A percentile compares a stretch with the other conserved stretches of the same genome.
Evolutionary conservation across 768 basidiomycete genomes (phyloP).

Genomic region (Mycena vulgaris): DNA sequence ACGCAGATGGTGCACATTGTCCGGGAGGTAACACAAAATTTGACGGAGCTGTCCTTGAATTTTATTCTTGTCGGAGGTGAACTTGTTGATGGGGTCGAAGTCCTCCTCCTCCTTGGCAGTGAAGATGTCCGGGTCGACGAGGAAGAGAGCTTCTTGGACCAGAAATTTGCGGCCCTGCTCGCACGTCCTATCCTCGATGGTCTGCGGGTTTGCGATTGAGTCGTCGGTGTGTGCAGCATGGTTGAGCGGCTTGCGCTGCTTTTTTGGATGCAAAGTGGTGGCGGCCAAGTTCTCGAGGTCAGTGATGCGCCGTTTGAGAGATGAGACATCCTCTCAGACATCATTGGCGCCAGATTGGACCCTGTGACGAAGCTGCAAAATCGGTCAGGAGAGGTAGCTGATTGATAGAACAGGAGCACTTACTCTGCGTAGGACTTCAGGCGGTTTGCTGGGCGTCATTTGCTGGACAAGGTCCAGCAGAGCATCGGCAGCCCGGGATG

Average conservation of each 20-base stretch:
- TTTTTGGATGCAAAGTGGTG: neutral
- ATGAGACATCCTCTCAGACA: neutral
- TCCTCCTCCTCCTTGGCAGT: neutral
- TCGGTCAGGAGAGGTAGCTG: neutral
- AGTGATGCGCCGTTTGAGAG: neutral
- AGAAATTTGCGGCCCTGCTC: constrained; percentile 9
- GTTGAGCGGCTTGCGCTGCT: constrained; percentile 10
- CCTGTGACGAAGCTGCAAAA: neutral
- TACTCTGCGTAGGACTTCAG: too few species aligned
- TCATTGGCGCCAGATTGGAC: constrained; percentile 11
- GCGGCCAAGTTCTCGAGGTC: neutral
- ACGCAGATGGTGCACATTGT: constrained; percentile 5
- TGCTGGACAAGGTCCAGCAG: too few species aligned
- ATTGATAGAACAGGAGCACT: neutral
- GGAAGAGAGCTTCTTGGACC: constrained; percentile 12
- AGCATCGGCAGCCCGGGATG: too few species aligned
- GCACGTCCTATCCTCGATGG: neutral
- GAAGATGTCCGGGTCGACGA: neutral
- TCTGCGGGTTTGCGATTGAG: constrained; percentile 7
- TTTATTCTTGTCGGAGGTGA: neutral
- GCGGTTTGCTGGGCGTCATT: too few species aligned
- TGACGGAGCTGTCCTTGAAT: constrained; percentile 18
- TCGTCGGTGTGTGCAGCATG: neutral
- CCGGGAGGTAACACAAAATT: constrained; percentile 4
- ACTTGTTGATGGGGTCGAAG: neutral